Base-by-base conservation (phyloP, 75 land plant genomes). In the Sequoiadendron giganteum region DNA sequence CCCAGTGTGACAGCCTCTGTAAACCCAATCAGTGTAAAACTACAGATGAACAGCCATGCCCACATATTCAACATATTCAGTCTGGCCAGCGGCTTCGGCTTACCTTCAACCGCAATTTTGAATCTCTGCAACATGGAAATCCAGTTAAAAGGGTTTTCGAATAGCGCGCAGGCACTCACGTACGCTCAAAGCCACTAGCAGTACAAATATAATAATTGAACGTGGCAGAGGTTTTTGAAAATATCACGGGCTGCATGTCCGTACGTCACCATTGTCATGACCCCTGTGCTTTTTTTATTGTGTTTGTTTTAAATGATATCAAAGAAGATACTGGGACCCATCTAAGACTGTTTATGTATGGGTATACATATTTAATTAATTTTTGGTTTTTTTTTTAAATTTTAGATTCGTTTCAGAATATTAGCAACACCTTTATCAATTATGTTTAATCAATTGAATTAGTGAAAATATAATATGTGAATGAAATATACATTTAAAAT, bases 1-100 rank as follows among this genome's bases (percentile, higher is more conserved):
- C 81, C 45, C 70, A 78, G 30, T 32, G 90, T 89, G 19, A 48
- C 28, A 19, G 89, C 89, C 15, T 52, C 55, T 13, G 55, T 52
- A 3, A 2, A 6, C 47, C 39, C 83, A 16, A 68, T 28, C 72
- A 68, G 55, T 68, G 30, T 5, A 25, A 68, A 0, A 25, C n/a
- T 9, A 6, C 72, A 68, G 70, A 47, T 15, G 34, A 82, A 68
- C 45, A 88, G 32, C 76, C 65, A 58, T 15, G 0, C 25, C 65
- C 65, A 6, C 25, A 58, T 58, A 0, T 58, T 58, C 65, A 58
- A 6, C 25, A 58, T 58, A 0, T 58, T 58, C 65, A 58, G 4
- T 1, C 21, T 58, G 55, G 16, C 14, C 55, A 14, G 55, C 13
- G 2, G 55, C 14, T 52, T 52, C 16, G 0, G 14, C 55, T 58